A percentile compares a stretch with the other conserved stretches of the same genome.
These are phyloP conservation scores for Plasmodium inui DNA, from an alignment of 169 alveolate species.

Conservation along the genomic window DNA sequence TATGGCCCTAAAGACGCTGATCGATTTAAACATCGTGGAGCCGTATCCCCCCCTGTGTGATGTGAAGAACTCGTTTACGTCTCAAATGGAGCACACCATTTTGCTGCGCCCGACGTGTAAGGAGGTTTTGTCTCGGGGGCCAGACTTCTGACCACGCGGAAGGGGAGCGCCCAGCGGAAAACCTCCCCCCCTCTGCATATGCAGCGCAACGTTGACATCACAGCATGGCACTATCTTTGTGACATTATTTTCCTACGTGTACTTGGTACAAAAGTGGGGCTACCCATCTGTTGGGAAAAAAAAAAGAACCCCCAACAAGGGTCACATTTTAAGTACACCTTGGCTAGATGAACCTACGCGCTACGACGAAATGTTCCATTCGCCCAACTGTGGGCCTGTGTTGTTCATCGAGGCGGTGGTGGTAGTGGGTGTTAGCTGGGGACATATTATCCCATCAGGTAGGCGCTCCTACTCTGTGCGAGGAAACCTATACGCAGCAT, in stretches of 20 bases:
- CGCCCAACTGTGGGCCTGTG: not conserved
- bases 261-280: not conserved
- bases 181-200: not conserved
- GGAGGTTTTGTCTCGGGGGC: slow-evolving; percentile 98
- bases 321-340: not conserved
- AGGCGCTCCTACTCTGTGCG: not conserved
- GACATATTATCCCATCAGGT: not conserved
- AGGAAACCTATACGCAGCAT: not conserved
- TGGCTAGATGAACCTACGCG: not conserved
- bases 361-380: not conserved
- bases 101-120: slow-evolving; percentile 97
- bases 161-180: not conserved
- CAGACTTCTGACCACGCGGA: slow-evolving; percentile 91
- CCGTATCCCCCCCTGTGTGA: slow-evolving; percentile 99
- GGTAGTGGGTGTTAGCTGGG: not conserved
- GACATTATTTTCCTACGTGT: not conserved
- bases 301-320: not conserved
- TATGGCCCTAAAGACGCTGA: slow-evolving; percentile 94
- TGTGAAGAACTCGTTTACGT: slow-evolving; percentile 95
- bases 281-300: not conserved
- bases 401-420: not conserved
- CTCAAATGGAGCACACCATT: slow-evolving; percentile 99
- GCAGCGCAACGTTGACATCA: not conserved
- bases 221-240: not conserved
- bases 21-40: slow-evolving; percentile 96